These are phyloP conservation scores for Glycine latifolia DNA, from an alignment of 306 rosid genomes.

Conservation along the genomic window DNA sequence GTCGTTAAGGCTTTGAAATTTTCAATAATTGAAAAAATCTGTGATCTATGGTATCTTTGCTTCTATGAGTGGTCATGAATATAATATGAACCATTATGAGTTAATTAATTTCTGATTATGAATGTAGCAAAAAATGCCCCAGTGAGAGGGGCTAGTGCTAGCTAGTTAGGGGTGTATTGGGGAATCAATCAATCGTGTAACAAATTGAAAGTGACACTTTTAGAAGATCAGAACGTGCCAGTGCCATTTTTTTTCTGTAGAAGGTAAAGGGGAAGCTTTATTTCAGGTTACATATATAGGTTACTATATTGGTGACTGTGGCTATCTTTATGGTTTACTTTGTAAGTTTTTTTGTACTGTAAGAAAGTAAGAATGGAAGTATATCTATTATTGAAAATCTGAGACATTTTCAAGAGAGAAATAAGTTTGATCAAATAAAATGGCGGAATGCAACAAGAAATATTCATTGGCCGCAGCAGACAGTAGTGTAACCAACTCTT, in stretches of 20 bases:
- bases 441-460: conserved; percentile 10
- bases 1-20: conserved; percentile 77
- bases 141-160: conserved; percentile 3
- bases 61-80: conserved; percentile 25
- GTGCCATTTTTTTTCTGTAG: conserved; percentile 40
- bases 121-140: conserved; percentile 17
- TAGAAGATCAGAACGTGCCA: conserved; percentile 35
- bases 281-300: conserved; percentile 41
- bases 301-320: conserved; percentile 43
- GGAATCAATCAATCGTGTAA: not conserved
- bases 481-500: conserved; percentile 2
- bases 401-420: conserved; percentile 32
- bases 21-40: not conserved
- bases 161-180: conserved; percentile 13
- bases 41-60: not conserved
- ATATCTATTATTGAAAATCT: conserved; percentile 42
- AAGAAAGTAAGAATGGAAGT: conserved; percentile 39
- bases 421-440: conserved; percentile 7
- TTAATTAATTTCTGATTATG: conserved; percentile 4
- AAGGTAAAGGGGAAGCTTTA: conserved; percentile 47
- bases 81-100: conserved; percentile 3
- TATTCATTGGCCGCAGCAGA: not conserved
- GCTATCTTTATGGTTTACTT: conserved; percentile 39
- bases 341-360: conserved; percentile 52
- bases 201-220: conserved; percentile 48